Percentiles rank a stretch among this genome's conserved stretches.
These are phyloP conservation scores for Tricholoma sp. DNA, from an alignment of 768 basidiomycete genomes.

Conservation along the genomic window DNA sequence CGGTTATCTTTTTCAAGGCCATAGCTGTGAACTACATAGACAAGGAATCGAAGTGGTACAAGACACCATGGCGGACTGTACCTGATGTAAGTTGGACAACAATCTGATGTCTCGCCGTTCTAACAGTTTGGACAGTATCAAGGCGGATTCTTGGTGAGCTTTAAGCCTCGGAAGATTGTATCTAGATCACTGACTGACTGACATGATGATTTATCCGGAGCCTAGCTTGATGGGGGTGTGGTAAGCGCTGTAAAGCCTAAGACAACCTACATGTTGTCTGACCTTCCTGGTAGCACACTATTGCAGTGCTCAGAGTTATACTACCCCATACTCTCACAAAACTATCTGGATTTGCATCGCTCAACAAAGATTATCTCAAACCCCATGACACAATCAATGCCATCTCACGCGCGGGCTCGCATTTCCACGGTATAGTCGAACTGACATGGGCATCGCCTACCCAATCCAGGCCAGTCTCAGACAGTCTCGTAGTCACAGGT, in stretches of 20 bases:
- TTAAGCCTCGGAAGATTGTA: not conserved
- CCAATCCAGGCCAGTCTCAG: constrained; percentile 28
- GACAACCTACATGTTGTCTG: constrained; percentile 2
- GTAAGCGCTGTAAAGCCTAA: constrained; percentile 30
- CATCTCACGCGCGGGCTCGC: constrained; percentile 43
- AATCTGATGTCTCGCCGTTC: not conserved
- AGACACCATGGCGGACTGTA: constrained; percentile 78
- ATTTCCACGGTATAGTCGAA: constrained; percentile 55
- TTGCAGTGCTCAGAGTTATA: constrained; percentile 56
- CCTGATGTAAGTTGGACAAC: constrained; percentile 56
- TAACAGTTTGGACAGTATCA: constrained; percentile 45
- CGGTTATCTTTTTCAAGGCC: constrained; percentile 62
- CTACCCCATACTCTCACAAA: constrained; percentile 48
- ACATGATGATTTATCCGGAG: not conserved
- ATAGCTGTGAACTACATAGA: constrained; percentile 49
- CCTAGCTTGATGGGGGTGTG: constrained; percentile 74
- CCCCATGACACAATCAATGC: constrained; percentile 79
- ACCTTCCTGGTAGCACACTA: constrained; percentile 47
- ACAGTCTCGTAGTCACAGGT: constrained; percentile 53
- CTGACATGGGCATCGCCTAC: constrained; percentile 60
- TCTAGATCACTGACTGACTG: constrained; percentile 2
- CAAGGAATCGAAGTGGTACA: constrained; percentile 68
- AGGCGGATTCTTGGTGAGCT: constrained; percentile 75
- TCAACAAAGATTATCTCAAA: constrained; percentile 65
- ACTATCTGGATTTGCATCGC: constrained; percentile 60